phyloP scores from a whole-genome alignment of 164 flowering plant genomes.

The Euptelea pleiosperma region DNA sequence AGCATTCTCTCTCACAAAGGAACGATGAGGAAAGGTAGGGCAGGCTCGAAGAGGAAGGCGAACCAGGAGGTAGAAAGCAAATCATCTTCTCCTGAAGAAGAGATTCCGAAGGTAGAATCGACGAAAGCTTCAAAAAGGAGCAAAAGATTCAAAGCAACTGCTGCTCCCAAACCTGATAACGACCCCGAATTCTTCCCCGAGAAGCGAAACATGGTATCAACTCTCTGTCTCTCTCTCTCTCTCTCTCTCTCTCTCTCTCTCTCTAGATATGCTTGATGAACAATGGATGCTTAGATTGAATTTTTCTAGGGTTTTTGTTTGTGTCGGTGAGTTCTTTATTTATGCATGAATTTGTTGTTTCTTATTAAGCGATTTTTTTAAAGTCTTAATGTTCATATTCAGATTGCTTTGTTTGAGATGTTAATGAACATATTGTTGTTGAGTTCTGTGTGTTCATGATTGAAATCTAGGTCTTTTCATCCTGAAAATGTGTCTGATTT shows the following conservation, averaged over 20 bases:
- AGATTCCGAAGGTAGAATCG: slow-evolving; percentile 9
- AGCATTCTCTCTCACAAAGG: slow-evolving; percentile 7
- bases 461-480: slow-evolving; percentile 7
- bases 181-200: slow-evolving; percentile 67
- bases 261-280: neutral
- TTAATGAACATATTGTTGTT: neutral
- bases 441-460: neutral
- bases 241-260: neutral
- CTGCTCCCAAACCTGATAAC: slow-evolving; percentile 34
- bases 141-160: slow-evolving; percentile 47
- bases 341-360: too few relatives aligned
- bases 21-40: slow-evolving; percentile 27
- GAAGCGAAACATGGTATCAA: slow-evolving; percentile 63
- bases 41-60: slow-evolving; percentile 44
- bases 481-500: too few relatives aligned
- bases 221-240: neutral
- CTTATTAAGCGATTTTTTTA: too few relatives aligned
- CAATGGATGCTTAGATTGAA: neutral
- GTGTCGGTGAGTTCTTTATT: too few relatives aligned
- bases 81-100: slow-evolving; percentile 13
- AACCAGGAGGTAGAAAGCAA: slow-evolving; percentile 22
- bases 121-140: slow-evolving; percentile 30
- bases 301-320: neutral
- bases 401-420: neutral
- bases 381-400: too few relatives aligned